phyloP scores from a whole-genome alignment of 176 grass and related monocot species.

The Chloris gayana region DNA sequence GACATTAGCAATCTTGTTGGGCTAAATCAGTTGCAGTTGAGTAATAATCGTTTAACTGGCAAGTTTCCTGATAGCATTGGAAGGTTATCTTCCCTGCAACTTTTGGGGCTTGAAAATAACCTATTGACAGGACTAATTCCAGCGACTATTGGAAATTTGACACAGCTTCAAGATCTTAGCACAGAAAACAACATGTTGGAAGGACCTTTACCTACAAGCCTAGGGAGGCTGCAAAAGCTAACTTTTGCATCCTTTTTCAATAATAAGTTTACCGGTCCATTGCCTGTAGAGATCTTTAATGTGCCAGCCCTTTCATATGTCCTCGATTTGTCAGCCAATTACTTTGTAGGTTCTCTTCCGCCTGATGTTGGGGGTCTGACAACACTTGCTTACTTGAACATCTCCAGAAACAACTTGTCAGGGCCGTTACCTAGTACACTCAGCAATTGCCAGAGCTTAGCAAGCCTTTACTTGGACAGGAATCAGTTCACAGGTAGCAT shows the following conservation, averaged over 20 bases:
- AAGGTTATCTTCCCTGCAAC: constrained; percentile 24
- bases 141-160: constrained; percentile 38
- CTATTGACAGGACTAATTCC: constrained; percentile 34
- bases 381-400: constrained; percentile 35
- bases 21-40: constrained; percentile 20
- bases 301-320: too few species aligned
- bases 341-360: constrained; percentile 37
- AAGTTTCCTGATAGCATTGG: constrained; percentile 39
- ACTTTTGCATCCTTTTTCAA: not conserved
- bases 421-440: constrained; percentile 37
- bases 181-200: not conserved
- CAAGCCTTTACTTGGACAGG: constrained; percentile 29
- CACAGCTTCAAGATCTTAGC: constrained; percentile 2
- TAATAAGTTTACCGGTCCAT: constrained; percentile 21
- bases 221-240: not conserved
- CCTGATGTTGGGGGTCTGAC: constrained; percentile 20
- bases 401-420: constrained; percentile 36
- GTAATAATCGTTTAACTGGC: constrained; percentile 30
- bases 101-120: constrained; percentile 27
- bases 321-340: constrained; percentile 34
- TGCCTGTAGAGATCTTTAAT: constrained; percentile 10
- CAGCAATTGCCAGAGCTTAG: constrained; percentile 40
- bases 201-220: constrained; percentile 9
- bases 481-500: constrained; percentile 46
- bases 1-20: constrained; percentile 41